Evolutionary conservation across 345 rosid genomes (phyloP).

Genomic region (Passiflora organensis): DNA sequence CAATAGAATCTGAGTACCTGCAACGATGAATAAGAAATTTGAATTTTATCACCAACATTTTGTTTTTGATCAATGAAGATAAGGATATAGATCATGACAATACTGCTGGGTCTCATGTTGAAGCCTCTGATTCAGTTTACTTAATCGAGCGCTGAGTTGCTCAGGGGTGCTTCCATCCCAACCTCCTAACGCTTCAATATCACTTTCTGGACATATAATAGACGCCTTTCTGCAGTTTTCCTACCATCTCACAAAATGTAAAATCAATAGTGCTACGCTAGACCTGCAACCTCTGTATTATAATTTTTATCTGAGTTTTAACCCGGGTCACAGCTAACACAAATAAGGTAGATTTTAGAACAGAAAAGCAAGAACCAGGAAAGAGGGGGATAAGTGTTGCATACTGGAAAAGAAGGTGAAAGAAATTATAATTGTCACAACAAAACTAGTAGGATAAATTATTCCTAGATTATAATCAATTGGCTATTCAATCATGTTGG

Average conservation of each 20-base stretch:
- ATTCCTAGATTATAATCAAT: too few relatives aligned
- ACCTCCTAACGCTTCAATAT: conserved; percentile 69
- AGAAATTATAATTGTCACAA: too few relatives aligned
- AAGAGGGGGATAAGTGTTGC: too few relatives aligned
- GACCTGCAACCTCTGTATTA: too few relatives aligned
- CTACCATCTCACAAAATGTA: conserved; percentile 36
- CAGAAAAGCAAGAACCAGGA: too few relatives aligned
- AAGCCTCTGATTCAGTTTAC: conserved; percentile 64
- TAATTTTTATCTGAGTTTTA: neutral
- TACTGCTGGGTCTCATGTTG: conserved; percentile 71
- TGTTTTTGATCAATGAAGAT: conserved; percentile 8
- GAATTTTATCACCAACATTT: neutral
- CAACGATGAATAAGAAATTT: conserved; percentile 12
- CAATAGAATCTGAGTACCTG: conserved; percentile 89
- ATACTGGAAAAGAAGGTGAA: too few relatives aligned
- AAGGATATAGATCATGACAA: conserved; percentile 17
- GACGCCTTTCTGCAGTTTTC: conserved; percentile 83
- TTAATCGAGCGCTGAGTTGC: conserved; percentile 71
- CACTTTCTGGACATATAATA: conserved; percentile 84
- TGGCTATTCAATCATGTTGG: too few relatives aligned
- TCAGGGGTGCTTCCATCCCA: conserved; percentile 77
- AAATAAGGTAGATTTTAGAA: too few relatives aligned
- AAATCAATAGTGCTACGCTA: neutral
- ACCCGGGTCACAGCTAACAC: too few relatives aligned
- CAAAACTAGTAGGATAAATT: too few relatives aligned